Evolutionary conservation across 2,329 filamentous ascomycete genomes (phyloP).

Genomic region (Cordyceps pruinosa): DNA sequence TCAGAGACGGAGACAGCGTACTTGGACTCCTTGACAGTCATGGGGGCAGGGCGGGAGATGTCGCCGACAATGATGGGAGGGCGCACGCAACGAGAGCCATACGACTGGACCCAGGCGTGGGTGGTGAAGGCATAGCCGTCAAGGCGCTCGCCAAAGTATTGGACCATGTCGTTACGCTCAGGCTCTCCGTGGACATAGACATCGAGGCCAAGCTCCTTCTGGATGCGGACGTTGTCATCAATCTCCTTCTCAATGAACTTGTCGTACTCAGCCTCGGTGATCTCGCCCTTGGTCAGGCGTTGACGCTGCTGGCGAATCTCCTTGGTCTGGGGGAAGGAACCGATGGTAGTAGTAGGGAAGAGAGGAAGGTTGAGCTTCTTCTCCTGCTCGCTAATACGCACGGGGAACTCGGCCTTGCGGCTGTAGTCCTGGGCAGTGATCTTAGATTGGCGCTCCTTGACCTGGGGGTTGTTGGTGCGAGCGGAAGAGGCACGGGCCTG

Average conservation of each 20-base stretch:
- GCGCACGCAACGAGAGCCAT: conserved; percentile 96
- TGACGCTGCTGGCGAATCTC: conserved; percentile 95
- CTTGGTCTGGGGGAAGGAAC: conserved; percentile 98
- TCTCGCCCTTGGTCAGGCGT: conserved; percentile 99
- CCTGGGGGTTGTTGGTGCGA: conserved; percentile 93
- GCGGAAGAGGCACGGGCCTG: conserved; percentile 84
- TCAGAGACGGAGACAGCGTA: conserved; percentile 92
- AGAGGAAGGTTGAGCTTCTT: conserved; percentile 86
- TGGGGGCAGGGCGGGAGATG: conserved; percentile 90
- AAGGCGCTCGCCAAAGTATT: conserved; percentile 98
- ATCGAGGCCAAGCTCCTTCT: conserved; percentile 95
- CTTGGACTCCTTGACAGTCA: conserved; percentile 99
- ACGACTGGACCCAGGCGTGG: conserved; percentile 97
- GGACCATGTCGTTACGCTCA: conserved; percentile 99
- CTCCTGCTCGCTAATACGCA: conserved; percentile 81
- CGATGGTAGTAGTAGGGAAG: conserved; percentile 99
- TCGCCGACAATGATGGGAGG: conserved; percentile 98
- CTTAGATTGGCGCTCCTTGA: conserved; percentile 93
- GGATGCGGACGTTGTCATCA: conserved; percentile 86
- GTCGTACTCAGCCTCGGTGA: conserved; percentile 87
- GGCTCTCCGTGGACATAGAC: conserved; percentile 98
- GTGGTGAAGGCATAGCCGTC: conserved; percentile 98
- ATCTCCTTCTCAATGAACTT: conserved; percentile 99
- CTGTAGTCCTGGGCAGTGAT: conserved; percentile 81
- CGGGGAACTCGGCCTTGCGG: conserved; percentile 83